A percentile compares a stretch with the other conserved stretches of the same genome.
These are phyloP conservation scores for Artemisia argyi DNA, from an alignment of 129 eudicot genomes.

Conservation along the genomic window DNA sequence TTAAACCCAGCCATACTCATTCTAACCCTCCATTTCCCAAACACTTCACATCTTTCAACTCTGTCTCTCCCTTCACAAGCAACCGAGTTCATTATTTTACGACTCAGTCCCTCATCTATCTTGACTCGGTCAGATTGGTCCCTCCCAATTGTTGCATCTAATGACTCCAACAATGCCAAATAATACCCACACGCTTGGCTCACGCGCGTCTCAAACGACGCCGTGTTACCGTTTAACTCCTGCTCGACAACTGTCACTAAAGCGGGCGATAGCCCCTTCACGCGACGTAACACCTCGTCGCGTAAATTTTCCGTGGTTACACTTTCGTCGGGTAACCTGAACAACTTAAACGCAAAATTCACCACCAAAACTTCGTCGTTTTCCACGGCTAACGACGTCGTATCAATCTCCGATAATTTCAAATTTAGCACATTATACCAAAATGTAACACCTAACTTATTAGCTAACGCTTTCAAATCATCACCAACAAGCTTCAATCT, in stretches of 20 bases:
- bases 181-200: conserved; percentile 57
- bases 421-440: conserved; percentile 27
- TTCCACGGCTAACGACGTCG: conserved; percentile 41
- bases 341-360: conserved; percentile 62
- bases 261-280: conserved; percentile 60
- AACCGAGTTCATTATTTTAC: conserved; percentile 80
- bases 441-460: conserved; percentile 41
- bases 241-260: conserved; percentile 86
- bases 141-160: conserved; percentile 55
- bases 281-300: conserved; percentile 80
- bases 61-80: conserved; percentile 96
- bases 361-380: conserved; percentile 59
- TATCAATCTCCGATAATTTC: conserved; percentile 37
- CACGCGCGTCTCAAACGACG: conserved; percentile 74
- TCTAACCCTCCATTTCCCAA: conserved; percentile 99
- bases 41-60: conserved; percentile 91
- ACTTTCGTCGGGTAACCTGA: conserved; percentile 85
- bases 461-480: conserved; percentile 32
- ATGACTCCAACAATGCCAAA: conserved; percentile 71
- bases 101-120: conserved; percentile 87
- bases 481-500: conserved; percentile 51
- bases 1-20: conserved; percentile 94
- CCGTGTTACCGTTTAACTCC: conserved; percentile 73
- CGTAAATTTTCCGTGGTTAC: conserved; percentile 91
- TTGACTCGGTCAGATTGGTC: conserved; percentile 56